Percentiles rank a stretch among this genome's conserved stretches.
Conservation (phyloP, 768 basidiomycete genomes). For the Xerocomellus amylosporus region DNA sequence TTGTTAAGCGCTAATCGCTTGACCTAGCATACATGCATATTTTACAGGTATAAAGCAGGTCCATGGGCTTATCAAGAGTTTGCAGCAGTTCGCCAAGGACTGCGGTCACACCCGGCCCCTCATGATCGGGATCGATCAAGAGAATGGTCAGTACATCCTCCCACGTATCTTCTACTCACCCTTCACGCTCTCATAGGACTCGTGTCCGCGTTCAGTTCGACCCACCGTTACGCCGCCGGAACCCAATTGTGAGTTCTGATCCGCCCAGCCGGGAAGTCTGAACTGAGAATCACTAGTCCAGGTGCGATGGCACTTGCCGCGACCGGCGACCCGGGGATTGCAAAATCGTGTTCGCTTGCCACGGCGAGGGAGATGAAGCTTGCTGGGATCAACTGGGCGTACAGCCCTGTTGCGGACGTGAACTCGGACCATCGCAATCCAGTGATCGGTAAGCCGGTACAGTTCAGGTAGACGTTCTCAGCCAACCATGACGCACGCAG, state of each 20-base stretch:
- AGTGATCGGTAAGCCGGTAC: slow-evolving; percentile 53
- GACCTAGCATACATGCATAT: background rate
- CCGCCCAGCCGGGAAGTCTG: background rate
- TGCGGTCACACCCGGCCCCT: slow-evolving; percentile 55
- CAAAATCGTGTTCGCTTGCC: slow-evolving; percentile 47
- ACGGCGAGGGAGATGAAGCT: slow-evolving; percentile 55
- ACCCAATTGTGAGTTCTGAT: slow-evolving; percentile 59
- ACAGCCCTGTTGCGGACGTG: slow-evolving; percentile 68
- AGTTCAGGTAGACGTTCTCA: background rate
- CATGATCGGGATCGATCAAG: slow-evolving; percentile 71
- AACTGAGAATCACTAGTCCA: slow-evolving; percentile 41
- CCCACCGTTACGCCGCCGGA: slow-evolving; percentile 40
- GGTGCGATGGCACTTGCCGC: slow-evolving; percentile 73
- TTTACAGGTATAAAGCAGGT: slow-evolving; percentile 53
- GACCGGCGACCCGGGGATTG: slow-evolving; percentile 42
- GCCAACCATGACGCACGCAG: slow-evolving; percentile 29
- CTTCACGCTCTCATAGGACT: slow-evolving; percentile 41
- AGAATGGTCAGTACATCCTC: slow-evolving; percentile 50
- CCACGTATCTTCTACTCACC: background rate
- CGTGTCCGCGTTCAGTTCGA: slow-evolving; percentile 64
- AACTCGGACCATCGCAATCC: slow-evolving; percentile 70
- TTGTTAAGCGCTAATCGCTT: background rate
- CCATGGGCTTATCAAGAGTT: slow-evolving; percentile 41
- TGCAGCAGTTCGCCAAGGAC: slow-evolving; percentile 56
- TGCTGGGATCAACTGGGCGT: slow-evolving; percentile 70